These are phyloP conservation scores for Brassica rapa DNA, from an alignment of 345 rosid genomes.

Conservation along the genomic window DNA sequence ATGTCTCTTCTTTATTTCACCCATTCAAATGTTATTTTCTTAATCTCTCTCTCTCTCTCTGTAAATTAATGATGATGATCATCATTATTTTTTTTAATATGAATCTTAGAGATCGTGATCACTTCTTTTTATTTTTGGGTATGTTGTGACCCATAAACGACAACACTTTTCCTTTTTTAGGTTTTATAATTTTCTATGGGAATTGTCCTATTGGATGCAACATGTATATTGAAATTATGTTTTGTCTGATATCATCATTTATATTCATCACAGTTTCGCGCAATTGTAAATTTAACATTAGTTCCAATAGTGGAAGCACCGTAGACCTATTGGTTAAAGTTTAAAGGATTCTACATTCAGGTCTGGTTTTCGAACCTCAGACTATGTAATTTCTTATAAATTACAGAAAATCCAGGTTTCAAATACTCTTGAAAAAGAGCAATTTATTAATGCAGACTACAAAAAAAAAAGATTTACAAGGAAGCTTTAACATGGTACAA, in stretches of 20 bases:
- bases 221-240: neutral
- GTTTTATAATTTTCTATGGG: neutral
- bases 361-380: no score
- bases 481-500: no score
- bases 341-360: no score
- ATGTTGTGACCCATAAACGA: conserved; percentile 18
- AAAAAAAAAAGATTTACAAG: no score
- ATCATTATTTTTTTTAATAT: conserved; percentile 20
- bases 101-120: conserved; percentile 32
- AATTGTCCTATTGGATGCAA: conserved; percentile 1
- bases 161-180: neutral
- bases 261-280: neutral
- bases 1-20: conserved; percentile 37
- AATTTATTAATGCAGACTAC: no score
- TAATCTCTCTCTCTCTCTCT: neutral
- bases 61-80: conserved; percentile 21
- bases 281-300: neutral
- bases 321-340: no score
- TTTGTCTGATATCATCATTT: neutral
- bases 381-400: no score
- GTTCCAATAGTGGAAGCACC: no score
- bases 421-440: no score
- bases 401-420: no score
- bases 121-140: conserved; percentile 18
- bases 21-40: neutral